phyloP scores from a whole-genome alignment of 208 protist species.

The Trypanosoma platydactyli region DNA sequence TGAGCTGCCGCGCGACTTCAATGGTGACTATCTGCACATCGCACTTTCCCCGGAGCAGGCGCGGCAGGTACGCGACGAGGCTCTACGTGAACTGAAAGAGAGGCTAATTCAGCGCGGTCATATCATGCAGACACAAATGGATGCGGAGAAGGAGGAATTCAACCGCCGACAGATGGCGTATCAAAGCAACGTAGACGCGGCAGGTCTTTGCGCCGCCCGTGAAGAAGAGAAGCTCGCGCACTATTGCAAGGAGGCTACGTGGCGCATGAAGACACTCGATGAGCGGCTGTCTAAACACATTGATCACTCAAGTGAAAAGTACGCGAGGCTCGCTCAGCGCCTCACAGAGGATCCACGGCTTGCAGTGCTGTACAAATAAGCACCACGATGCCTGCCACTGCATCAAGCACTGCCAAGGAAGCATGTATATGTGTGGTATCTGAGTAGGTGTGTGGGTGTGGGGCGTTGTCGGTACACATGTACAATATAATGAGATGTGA shows the following conservation, averaged over 20 bases:
- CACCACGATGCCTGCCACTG: no score
- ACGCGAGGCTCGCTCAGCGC: constrained; percentile 72
- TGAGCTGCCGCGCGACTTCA: constrained; percentile 57
- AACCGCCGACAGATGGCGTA: constrained; percentile 66
- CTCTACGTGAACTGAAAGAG: constrained; percentile 86
- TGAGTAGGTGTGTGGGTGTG: background rate
- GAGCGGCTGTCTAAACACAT: constrained; percentile 86
- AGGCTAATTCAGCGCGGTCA: constrained; percentile 88
- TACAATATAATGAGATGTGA: constrained; percentile 3
- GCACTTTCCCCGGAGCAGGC: constrained; percentile 73
- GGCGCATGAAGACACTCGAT: constrained; percentile 90
- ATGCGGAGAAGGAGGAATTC: constrained; percentile 88
- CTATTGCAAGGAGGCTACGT: constrained; percentile 90
- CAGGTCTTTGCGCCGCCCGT: constrained; percentile 58
- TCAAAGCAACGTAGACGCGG: constrained; percentile 68
- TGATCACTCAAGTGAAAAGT: constrained; percentile 85
- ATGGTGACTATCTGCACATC: constrained; percentile 78
- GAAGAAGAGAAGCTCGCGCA: constrained; percentile 83
- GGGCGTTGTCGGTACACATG: background rate
- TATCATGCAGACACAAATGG: constrained; percentile 91
- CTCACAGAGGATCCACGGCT: constrained; percentile 78
- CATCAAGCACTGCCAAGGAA: no score
- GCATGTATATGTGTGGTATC: no score
- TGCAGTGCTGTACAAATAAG: constrained; percentile 46
- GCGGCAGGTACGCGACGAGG: constrained; percentile 79